Evolutionary conservation across 2,329 filamentous ascomycete genomes (phyloP).

Genomic region (Plenodomus tracheiphilus): DNA sequence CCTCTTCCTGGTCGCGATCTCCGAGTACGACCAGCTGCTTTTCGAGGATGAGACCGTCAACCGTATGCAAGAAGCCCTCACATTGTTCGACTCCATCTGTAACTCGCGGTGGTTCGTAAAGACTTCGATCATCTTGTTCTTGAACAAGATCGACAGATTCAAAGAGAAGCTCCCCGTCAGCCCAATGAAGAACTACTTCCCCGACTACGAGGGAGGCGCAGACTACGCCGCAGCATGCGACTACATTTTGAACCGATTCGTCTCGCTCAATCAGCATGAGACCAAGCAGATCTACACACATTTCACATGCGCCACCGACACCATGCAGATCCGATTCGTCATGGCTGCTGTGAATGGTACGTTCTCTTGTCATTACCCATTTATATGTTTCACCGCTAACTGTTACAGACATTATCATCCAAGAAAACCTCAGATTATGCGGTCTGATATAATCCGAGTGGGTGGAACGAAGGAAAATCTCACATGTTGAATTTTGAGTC

Average conservation of each 20-base stretch:
- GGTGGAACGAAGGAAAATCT: slow-evolving; percentile 31
- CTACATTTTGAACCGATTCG: slow-evolving; percentile 98
- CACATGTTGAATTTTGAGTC: slow-evolving; percentile 37
- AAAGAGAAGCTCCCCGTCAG: slow-evolving; percentile 74
- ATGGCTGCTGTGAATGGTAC: slow-evolving; percentile 99
- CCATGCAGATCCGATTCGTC: slow-evolving; percentile 98
- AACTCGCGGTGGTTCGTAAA: slow-evolving; percentile 74
- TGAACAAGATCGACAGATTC: slow-evolving; percentile 77
- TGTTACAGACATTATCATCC: slow-evolving; percentile 91
- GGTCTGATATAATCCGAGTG: slow-evolving; percentile 77
- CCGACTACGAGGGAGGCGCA: slow-evolving; percentile 81
- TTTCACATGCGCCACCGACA: slow-evolving; percentile 98
- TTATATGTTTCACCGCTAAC: slow-evolving; percentile 47
- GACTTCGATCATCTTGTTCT: slow-evolving; percentile 72
- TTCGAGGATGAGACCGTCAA: slow-evolving; percentile 92
- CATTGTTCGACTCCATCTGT: slow-evolving; percentile 72
- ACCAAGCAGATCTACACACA: slow-evolving; percentile 99
- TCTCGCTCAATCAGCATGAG: slow-evolving; percentile 97
- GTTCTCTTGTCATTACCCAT: slow-evolving; percentile 28
- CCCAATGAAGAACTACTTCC: slow-evolving; percentile 77
- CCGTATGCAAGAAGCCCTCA: slow-evolving; percentile 73
- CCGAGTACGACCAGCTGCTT: slow-evolving; percentile 92
- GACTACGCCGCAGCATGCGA: slow-evolving; percentile 96
- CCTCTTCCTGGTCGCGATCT: slow-evolving; percentile 94
- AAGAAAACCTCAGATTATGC: slow-evolving; percentile 96